Base-by-base conservation (phyloP, 352 stramenopile genomes). In the Pythium phragmiticola region DNA sequence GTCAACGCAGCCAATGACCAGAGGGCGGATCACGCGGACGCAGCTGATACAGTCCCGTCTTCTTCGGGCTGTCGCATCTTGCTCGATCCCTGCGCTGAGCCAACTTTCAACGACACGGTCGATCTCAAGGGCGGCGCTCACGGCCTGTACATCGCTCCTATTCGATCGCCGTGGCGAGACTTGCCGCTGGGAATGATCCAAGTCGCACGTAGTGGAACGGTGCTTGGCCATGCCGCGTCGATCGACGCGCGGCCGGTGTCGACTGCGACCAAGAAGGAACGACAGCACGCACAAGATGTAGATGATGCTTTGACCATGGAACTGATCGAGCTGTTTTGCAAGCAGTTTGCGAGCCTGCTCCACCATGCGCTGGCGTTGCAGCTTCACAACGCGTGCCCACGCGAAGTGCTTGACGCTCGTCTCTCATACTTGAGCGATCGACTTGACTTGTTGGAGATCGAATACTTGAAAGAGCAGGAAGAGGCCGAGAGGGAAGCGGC, bases 51-150 rank as follows among this genome's bases (percentile, higher is more conserved):
- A 12, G 7, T 36, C 12, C 14, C 37, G 2, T 23, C 58, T 11
- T 21, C 61, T 3, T 37, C 21, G 19, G 37, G 41, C n/a, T 70
- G 71, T 1, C 34, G 70, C 12, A 79, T 84, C 4, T 46, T 85
- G 3, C 37, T 73, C 0, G 74, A 89, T 30, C 80, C 82, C 4
- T 68, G 74, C 9, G 73, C 75, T 0, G 71, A 90, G 52, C 66
- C 80, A 21, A 73, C 61, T 4, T 92, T 85, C 65, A 92, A 92
- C 39, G 81, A 90, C 51, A 89, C 79, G 0, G 79, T 89, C 4
- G 84, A 92, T 51, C 74, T 90, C 26, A 67, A 70, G 21, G 80
- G 81, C 2, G 80, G 80, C 0, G 76, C 78, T 26, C 65, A 76
- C 42, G 84, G 81, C 0, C 51, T 91, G 50, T 90, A 90, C 47